phyloP scores from a whole-genome alignment of 2,329 filamentous ascomycete genomes.

The Fusarium buharicum region DNA sequence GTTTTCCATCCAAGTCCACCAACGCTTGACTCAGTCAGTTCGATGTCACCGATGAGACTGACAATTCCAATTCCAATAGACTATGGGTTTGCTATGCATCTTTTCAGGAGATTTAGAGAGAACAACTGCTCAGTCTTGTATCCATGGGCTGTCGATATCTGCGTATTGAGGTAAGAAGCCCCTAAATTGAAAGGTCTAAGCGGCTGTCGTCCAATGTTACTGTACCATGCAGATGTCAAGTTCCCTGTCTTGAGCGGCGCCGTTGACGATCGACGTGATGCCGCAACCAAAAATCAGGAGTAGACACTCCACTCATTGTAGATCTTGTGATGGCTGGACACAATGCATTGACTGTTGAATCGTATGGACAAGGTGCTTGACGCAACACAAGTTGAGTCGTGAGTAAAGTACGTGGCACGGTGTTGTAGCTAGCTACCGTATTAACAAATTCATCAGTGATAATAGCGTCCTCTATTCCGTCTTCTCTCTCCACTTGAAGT shows the following conservation, averaged over 20 bases:
- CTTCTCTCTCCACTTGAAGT: background rate
- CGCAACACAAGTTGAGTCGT: constrained; percentile 8
- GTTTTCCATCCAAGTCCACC: background rate
- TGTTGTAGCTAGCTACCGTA: constrained; percentile 4
- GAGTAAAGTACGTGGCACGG: constrained; percentile 13
- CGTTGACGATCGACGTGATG: constrained; percentile 24
- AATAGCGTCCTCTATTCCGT: background rate
- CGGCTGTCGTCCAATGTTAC: constrained; percentile 4
- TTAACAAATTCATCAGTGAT: background rate
- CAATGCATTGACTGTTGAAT: constrained; percentile 4
- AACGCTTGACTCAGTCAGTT: constrained; percentile 35
- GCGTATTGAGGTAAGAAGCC: background rate
- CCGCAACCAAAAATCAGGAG: constrained; percentile 6
- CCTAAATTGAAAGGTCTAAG: constrained; percentile 3
- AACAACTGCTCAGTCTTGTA: background rate
- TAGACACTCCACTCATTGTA: constrained; percentile 7
- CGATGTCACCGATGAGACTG: constrained; percentile 8
- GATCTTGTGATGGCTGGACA: constrained; percentile 8
- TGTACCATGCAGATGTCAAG: background rate
- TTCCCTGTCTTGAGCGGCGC: constrained; percentile 17
- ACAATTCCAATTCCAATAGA: background rate
- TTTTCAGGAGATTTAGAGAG: background rate
- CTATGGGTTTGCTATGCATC: background rate
- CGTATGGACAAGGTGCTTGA: background rate
- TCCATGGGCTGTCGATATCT: constrained; percentile 1